Percentiles rank a stretch among this genome's conserved stretches.
Evolutionary conservation across 2,329 filamentous ascomycete species (phyloP).

Genomic region (Aschersonia sp.): DNA sequence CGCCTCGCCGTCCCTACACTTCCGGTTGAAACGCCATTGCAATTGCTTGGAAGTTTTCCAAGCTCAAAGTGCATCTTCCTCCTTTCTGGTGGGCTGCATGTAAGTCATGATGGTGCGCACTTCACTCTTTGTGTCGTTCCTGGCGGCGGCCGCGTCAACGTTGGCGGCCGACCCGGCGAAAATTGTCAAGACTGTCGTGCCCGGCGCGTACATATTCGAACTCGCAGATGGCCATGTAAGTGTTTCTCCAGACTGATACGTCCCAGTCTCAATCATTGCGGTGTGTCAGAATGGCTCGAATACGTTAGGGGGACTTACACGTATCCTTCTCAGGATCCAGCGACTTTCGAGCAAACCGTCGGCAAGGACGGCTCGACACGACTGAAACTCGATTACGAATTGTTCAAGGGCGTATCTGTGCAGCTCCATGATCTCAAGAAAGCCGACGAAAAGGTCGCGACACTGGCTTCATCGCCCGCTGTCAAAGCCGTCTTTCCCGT

Average conservation of each 20-base stretch:
- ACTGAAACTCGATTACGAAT: slow-evolving; percentile 31
- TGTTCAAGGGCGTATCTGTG: slow-evolving; percentile 41
- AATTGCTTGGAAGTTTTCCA: neutral
- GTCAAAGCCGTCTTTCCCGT: slow-evolving; percentile 37
- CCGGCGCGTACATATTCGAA: slow-evolving; percentile 11
- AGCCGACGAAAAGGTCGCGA: slow-evolving; percentile 25
- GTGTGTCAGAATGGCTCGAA: no score
- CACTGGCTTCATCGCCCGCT: slow-evolving; percentile 25
- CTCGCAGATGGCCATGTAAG: slow-evolving; percentile 6
- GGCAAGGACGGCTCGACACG: slow-evolving; percentile 25
- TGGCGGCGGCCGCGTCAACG: slow-evolving; percentile 6
- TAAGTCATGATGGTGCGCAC: slow-evolving; percentile 6
- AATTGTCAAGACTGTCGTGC: slow-evolving; percentile 2
- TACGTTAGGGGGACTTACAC: no score
- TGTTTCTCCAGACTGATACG: neutral
- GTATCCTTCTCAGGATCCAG: slow-evolving; percentile 5
- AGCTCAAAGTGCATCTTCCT: neutral
- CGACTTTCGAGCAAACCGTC: slow-evolving; percentile 6
- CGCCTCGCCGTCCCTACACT: no score
- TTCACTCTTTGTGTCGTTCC: slow-evolving; percentile 5
- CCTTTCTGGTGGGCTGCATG: neutral
- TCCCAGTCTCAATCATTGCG: no score
- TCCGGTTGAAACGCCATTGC: no score
- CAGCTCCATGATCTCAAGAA: slow-evolving; percentile 32
- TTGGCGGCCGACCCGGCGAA: slow-evolving; percentile 1